Evolutionary conservation across 139 green algal genomes (phyloP), one percentile per base, ranked within the genome.

Genomic region (Micractinium conductrix): DNA sequence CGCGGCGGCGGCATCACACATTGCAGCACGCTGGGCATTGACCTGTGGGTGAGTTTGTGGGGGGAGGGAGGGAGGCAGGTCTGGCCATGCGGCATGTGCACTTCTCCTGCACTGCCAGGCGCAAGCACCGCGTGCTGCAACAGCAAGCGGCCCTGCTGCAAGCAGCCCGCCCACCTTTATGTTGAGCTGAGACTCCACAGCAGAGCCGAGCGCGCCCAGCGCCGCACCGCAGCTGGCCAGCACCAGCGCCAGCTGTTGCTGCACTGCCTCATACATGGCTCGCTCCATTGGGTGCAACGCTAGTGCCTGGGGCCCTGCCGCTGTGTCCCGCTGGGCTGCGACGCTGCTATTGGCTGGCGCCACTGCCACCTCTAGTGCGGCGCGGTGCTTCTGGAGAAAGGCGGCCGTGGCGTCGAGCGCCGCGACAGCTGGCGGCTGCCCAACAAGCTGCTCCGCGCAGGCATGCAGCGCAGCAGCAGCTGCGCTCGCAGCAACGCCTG

Each of bases 221-320:
- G 38, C 43, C 6, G 55, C 55, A 2, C 33, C 40, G 26, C 58
- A 73, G 58, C 55, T 45, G 28, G 55, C 76, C 37, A 83, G 30
- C 2, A 33, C 78, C 19, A 74, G 0, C n/a, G 26, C 37, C 44
- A 74, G n/a, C 78, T 83, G 78, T 28, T 63, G 62, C 78, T 83
- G 62, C 62, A 83, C 78, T 1, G 22, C 42, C 24, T 17, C 62
- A 67, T 42, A 74, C 60, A 83, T 44, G n/a, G 40, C 62, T 12
- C 6, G 43, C 62, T 83, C 78, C 60, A 37, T 38, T 3, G 78
- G 62, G 19, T 83, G 78, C 44, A 83, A 62, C 1, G 40, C 42
- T n/a, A 83, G 26, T 2, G 0, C 28, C 40, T 74, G 78, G 17
- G 26, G 40, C 37, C 33, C 12, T n/a, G 35, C 12, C 9, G 9